Percentiles rank a stretch among this genome's conserved stretches.
These are phyloP conservation scores for Lindgomyces ingoldianus DNA, from an alignment of 495 filamentous ascomycete species.

Conservation along the genomic window DNA sequence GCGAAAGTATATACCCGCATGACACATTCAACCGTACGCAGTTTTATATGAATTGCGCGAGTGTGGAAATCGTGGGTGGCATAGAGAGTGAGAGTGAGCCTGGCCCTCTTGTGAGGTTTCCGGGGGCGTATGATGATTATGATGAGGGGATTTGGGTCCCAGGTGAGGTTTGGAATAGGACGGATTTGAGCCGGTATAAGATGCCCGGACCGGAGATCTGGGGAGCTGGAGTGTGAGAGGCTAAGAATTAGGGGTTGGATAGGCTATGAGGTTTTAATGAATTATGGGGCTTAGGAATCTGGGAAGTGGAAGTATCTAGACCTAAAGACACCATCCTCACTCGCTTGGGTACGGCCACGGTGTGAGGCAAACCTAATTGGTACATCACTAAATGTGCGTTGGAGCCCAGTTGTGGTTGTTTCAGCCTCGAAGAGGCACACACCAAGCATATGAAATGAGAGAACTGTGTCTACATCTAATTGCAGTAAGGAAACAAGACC, in stretches of 20 bases:
- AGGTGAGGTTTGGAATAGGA: neutral
- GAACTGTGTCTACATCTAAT: neutral
- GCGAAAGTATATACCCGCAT: conserved; percentile 14
- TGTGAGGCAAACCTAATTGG: no score
- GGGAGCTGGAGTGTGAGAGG: no score
- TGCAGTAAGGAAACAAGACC: neutral
- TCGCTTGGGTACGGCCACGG: no score
- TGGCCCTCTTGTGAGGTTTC: conserved; percentile 20
- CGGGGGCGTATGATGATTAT: conserved; percentile 17
- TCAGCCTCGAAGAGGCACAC: neutral
- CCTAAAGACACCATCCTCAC: no score
- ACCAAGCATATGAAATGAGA: neutral
- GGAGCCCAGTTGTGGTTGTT: no score
- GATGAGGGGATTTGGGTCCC: conserved; percentile 3
- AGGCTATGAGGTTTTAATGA: no score
- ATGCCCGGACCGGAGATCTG: conserved; percentile 2
- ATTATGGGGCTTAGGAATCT: no score
- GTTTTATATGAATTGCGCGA: conserved; percentile 19
- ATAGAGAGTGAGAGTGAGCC: neutral
- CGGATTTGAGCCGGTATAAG: neutral
- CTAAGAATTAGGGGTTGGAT: no score
- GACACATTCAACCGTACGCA: conserved; percentile 3
- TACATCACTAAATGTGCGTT: no score
- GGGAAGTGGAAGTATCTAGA: no score
- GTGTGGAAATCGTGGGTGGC: conserved; percentile 10